Base-by-base conservation (phyloP, 306 rosid genomes). In the Trichosanthes cucumerina region DNA sequence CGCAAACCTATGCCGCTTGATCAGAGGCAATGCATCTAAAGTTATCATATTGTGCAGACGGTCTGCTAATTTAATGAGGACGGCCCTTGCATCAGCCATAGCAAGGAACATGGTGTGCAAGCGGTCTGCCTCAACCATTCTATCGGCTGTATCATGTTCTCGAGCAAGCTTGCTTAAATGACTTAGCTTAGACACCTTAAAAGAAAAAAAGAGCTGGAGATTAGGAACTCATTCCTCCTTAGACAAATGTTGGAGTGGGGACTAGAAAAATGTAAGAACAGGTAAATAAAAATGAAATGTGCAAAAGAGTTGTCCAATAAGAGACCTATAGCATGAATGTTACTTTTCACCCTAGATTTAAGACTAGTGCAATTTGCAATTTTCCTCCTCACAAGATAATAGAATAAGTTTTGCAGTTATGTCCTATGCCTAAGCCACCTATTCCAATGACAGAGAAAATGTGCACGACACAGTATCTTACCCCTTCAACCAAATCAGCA, bases 61-160 rank as follows among this genome's bases (percentile, higher is more conserved):
- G 81, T 96, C 98, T 0, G 98, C 98, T 86, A 92, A 85, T 86
- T 96, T 96, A 38, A 96, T 88, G 77, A 96, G 97, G 64, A 96
- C 99, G 49, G 98, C 97, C 77, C 98, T 89, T 9, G 99, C 97
- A 88, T 96, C 98, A 5, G 96, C 96, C 99, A 96, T 96, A 34
- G 96, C 99, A 76, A 96, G 97, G 80, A 96, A 92, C 98, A 92
- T 96, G 41, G 99, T 96, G 84, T 92, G 99, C 85, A 96, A 53
- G 56, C 99, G 97, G 56, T 96, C 99, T 64, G 99, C 98, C 79
- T 96, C 96, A 76, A 82, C 89, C 38, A 87, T 92, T 80, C 91
- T 92, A 85, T 88, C 68, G 0, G 99, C 98, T 5, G 93, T 96
- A 78, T 96, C 86, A 80, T 89, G 90, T 68, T 92, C 98, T 47